A percentile compares a stretch with the other conserved stretches of the same genome.
phyloP scores from a whole-genome alignment of 2,329 filamentous ascomycete species.

The Alternaria brassicae region DNA sequence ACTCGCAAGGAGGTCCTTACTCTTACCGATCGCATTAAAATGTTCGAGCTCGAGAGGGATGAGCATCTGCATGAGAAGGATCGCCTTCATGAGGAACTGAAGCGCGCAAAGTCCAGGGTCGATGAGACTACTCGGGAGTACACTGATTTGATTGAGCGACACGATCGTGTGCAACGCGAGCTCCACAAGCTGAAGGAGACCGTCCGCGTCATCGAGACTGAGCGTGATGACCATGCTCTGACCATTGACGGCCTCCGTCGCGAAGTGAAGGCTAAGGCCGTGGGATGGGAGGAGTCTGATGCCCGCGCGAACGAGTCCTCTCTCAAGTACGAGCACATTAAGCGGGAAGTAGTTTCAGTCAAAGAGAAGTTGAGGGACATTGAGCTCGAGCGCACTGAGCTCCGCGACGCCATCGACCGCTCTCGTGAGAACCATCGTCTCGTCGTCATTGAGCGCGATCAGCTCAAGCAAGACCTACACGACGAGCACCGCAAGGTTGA shows the following conservation, averaged over 20 bases:
- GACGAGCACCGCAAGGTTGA: constrained; percentile 27
- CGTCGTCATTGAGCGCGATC: constrained; percentile 33
- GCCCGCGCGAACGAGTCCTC: constrained; percentile 27
- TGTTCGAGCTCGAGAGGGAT: constrained; percentile 33
- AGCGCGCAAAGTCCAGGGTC: constrained; percentile 24
- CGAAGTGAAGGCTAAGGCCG: constrained; percentile 28
- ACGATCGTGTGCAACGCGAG: constrained; percentile 34
- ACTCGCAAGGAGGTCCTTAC: constrained; percentile 32
- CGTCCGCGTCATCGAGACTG: constrained; percentile 24
- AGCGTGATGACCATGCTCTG: constrained; percentile 31
- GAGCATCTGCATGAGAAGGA: constrained; percentile 36
- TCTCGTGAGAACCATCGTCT: constrained; percentile 31
- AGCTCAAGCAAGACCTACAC: constrained; percentile 31
- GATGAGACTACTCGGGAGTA: constrained; percentile 31
- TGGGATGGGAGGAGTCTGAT: constrained; percentile 31
- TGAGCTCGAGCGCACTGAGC: constrained; percentile 28
- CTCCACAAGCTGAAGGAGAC: constrained; percentile 32
- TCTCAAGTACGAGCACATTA: constrained; percentile 35
- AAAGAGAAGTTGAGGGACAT: constrained; percentile 33
- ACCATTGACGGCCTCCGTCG: constrained; percentile 32
- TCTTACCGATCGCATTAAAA: constrained; percentile 30
- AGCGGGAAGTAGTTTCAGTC: constrained; percentile 32
- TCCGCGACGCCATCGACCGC: constrained; percentile 23
- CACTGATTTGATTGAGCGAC: constrained; percentile 31
- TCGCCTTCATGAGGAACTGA: constrained; percentile 33